These are phyloP conservation scores for Stenocarpella maydis DNA, from an alignment of 2,329 filamentous ascomycete genomes.

Conservation along the genomic window DNA sequence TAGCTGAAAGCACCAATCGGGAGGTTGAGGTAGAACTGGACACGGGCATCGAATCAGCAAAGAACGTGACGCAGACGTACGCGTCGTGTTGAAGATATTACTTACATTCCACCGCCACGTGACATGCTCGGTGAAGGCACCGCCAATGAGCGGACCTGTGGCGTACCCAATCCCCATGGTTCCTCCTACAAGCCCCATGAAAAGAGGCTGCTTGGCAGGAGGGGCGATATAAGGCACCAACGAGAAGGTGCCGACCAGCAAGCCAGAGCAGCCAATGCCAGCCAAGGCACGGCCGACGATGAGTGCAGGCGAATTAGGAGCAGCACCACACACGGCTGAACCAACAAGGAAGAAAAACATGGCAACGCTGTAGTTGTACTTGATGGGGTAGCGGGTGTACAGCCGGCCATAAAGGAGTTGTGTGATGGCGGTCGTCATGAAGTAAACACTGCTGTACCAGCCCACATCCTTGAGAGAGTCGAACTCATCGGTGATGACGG, in stretches of 20 bases:
- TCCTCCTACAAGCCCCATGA: constrained; percentile 46
- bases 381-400: constrained; percentile 45
- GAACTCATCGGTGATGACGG: constrained; percentile 49
- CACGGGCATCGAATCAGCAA: too few relatives aligned
- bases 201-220: constrained; percentile 43
- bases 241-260: constrained; percentile 47
- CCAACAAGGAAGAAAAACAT: constrained; percentile 54
- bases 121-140: constrained; percentile 47
- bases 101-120: constrained; percentile 47
- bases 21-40: constrained; percentile 48
- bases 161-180: constrained; percentile 46
- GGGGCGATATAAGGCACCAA: constrained; percentile 41
- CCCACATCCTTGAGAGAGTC: constrained; percentile 49
- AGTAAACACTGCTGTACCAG: constrained; percentile 50
- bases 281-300: constrained; percentile 50
- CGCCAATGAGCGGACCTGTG: constrained; percentile 47
- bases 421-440: constrained; percentile 34
- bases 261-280: constrained; percentile 48
- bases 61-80: too few relatives aligned
- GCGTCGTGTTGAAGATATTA: too few relatives aligned
- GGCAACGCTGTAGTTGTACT: constrained; percentile 36
- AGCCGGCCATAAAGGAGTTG: constrained; percentile 36
- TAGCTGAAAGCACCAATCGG: constrained; percentile 44
- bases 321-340: constrained; percentile 52
- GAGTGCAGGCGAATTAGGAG: constrained; percentile 36